Evolutionary conservation across 306 rosid species (phyloP).

Genomic region (Lotus japonicus): DNA sequence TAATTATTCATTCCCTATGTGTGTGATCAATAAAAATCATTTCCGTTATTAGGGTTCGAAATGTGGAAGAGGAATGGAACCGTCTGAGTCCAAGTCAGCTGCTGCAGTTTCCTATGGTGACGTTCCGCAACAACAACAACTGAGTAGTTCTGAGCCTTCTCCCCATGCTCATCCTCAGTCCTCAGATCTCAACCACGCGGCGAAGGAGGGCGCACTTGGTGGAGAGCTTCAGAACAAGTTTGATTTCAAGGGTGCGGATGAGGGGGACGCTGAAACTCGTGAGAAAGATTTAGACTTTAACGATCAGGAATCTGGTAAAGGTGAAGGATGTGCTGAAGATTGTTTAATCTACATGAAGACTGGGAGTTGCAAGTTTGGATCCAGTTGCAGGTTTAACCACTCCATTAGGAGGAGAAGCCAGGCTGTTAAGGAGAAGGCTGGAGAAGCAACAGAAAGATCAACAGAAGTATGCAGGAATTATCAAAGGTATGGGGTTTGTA

Average conservation of each 20-base stretch:
- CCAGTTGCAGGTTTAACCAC: slow-evolving; percentile 80
- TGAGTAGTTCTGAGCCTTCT: slow-evolving; percentile 7
- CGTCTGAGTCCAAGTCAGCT: slow-evolving; percentile 40
- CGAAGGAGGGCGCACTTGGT: not conserved
- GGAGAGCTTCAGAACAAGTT: slow-evolving; percentile 28
- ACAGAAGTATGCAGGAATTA: slow-evolving; percentile 12
- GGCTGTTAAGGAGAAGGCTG: slow-evolving; percentile 33
- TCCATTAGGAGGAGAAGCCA: slow-evolving; percentile 19
- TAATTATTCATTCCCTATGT: not conserved
- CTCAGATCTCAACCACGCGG: slow-evolving; percentile 27
- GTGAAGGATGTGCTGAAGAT: slow-evolving; percentile 42
- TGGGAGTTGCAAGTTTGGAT: slow-evolving; percentile 73
- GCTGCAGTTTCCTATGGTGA: slow-evolving; percentile 5
- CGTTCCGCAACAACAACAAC: not conserved
- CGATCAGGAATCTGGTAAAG: slow-evolving; percentile 19
- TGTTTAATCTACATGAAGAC: slow-evolving; percentile 71
- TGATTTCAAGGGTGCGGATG: slow-evolving; percentile 30
- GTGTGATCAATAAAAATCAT: not conserved
- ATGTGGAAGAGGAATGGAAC: slow-evolving; percentile 79
- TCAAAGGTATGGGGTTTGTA: too few species aligned
- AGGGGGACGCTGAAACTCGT: slow-evolving; percentile 2
- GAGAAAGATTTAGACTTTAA: slow-evolving; percentile 14
- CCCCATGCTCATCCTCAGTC: slow-evolving; percentile 27
- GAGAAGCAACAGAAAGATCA: too few species aligned
- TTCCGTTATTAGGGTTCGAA: slow-evolving; percentile 68